Evolutionary conservation across 495 filamentous ascomycete genomes (phyloP).

Genomic region (Neurospora africana): DNA sequence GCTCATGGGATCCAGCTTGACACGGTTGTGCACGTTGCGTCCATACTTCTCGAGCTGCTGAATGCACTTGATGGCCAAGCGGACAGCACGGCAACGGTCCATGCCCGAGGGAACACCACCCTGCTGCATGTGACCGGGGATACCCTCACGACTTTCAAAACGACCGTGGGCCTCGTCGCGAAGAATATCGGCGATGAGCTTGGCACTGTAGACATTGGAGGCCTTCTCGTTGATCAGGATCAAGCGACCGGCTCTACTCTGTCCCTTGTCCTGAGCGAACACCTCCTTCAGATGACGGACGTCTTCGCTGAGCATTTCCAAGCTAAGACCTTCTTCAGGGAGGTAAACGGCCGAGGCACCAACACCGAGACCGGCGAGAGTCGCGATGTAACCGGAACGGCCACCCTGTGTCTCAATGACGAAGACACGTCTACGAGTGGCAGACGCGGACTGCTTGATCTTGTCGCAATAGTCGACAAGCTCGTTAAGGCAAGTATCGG

Average conservation of each 20-base stretch:
- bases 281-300: slow-evolving; percentile 81
- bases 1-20: slow-evolving; percentile 59
- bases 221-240: slow-evolving; percentile 93
- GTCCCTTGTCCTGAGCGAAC: slow-evolving; percentile 78
- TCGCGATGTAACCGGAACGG: slow-evolving; percentile 87
- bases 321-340: slow-evolving; percentile 88
- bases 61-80: slow-evolving; percentile 84
- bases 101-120: slow-evolving; percentile 88
- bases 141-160: slow-evolving; percentile 87
- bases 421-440: slow-evolving; percentile 85
- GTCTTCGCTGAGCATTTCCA: slow-evolving; percentile 85
- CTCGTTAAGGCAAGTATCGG: slow-evolving; percentile 96
- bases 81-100: slow-evolving; percentile 87
- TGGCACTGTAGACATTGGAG: slow-evolving; percentile 79
- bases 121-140: slow-evolving; percentile 95
- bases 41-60: slow-evolving; percentile 76
- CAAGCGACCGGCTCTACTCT: slow-evolving; percentile 83
- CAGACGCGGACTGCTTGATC: slow-evolving; percentile 92
- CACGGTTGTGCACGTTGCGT: slow-evolving; percentile 51
- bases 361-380: slow-evolving; percentile 76
- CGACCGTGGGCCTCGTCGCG: slow-evolving; percentile 82
- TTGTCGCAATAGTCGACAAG: slow-evolving; percentile 92
- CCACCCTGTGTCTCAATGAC: slow-evolving; percentile 98
- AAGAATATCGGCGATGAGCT: slow-evolving; percentile 91
- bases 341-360: slow-evolving; percentile 96